Percentiles rank a stretch among this genome's conserved stretches.
phyloP scores from a whole-genome alignment of 2,329 filamentous ascomycete species.

The Metarhizium anisopliae region DNA sequence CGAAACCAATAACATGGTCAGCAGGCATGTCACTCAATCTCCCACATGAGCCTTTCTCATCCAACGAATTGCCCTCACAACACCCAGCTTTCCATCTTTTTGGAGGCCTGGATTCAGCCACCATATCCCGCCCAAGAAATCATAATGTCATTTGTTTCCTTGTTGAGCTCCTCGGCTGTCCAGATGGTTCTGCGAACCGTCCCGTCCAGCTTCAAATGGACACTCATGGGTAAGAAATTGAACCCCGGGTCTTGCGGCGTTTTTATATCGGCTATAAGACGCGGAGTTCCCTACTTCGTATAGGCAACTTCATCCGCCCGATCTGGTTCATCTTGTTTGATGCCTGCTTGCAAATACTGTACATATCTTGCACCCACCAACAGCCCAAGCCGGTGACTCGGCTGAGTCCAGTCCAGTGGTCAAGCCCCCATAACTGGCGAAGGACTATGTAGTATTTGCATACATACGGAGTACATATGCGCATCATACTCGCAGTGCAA shows the following conservation, averaged over 20 bases:
- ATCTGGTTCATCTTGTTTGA: not conserved
- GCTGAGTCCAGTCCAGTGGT: not conserved
- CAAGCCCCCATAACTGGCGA: not conserved
- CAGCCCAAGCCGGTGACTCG: not conserved
- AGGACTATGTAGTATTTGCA: not conserved
- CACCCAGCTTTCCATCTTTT: not conserved
- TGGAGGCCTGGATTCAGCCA: not conserved
- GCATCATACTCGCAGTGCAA: constrained; percentile 25
- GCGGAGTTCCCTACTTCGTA: not conserved
- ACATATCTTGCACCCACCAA: not conserved
- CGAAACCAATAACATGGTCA: not conserved
- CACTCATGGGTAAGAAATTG: no score
- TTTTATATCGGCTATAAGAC: not conserved
- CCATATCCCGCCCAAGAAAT: not conserved
- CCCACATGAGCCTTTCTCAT: not conserved
- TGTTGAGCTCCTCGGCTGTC: not conserved
- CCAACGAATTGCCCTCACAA: not conserved
- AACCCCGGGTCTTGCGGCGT: not conserved
- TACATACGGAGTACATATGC: constrained; percentile 20
- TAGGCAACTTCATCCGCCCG: not conserved
- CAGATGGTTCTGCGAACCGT: not conserved
- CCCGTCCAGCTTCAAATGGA: no score
- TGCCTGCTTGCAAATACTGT: not conserved
- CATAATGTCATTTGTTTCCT: no score
- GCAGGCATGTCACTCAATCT: not conserved